These are phyloP conservation scores for Dioszegia crocea DNA, from an alignment of 768 basidiomycete species.

Conservation along the genomic window DNA sequence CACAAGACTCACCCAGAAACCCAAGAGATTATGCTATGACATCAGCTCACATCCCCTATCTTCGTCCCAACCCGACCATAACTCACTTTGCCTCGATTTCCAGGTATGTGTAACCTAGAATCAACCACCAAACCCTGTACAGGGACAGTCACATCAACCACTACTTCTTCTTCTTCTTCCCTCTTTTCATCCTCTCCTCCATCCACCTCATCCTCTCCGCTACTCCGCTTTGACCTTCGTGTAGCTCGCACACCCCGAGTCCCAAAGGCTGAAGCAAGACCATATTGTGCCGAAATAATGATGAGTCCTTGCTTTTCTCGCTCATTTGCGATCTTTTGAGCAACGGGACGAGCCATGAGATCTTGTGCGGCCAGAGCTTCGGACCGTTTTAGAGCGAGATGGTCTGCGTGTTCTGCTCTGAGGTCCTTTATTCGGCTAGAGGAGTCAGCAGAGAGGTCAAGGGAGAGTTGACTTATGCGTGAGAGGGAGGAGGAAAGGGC, in stretches of 20 bases:
- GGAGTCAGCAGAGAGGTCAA: too few relatives aligned
- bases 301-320: constrained; percentile 68
- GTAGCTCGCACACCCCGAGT: constrained; percentile 28
- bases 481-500: constrained; percentile 9
- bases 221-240: constrained; percentile 32
- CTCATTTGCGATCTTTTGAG: constrained; percentile 63
- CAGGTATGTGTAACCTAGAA: constrained; percentile 73
- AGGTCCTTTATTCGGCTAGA: constrained; percentile 65
- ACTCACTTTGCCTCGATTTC: constrained; percentile 68
- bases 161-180: constrained; percentile 56
- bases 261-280: constrained; percentile 52
- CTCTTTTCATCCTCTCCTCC: neutral
- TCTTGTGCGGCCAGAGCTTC: constrained; percentile 62
- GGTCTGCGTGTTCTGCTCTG: constrained; percentile 61
- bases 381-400: constrained; percentile 60
- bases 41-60: constrained; percentile 4
- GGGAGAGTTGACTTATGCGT: too few relatives aligned
- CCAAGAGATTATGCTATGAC: constrained; percentile 65
- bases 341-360: constrained; percentile 66
- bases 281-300: constrained; percentile 70
- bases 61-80: neutral
- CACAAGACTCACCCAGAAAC: constrained; percentile 59
- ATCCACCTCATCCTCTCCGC: neutral
- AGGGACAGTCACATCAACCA: constrained; percentile 72
- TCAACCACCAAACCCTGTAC: constrained; percentile 75